phyloP scores from a whole-genome alignment of 2,329 filamentous ascomycete genomes.

The Calonectria pauciramosa region DNA sequence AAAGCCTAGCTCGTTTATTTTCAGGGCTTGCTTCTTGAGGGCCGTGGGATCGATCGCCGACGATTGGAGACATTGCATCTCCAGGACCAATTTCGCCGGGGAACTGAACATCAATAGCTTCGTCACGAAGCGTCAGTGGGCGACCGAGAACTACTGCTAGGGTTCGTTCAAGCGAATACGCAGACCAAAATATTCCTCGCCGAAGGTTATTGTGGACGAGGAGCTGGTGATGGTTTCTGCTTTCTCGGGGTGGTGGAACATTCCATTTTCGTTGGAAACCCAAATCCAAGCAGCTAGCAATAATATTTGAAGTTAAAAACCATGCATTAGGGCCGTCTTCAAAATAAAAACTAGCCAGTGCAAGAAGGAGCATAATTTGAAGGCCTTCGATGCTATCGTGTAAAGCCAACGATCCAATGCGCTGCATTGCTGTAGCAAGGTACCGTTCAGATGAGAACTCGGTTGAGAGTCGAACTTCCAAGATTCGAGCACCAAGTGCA shows the following conservation, averaged over 20 bases:
- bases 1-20: conserved; percentile 2
- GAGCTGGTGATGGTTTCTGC: neutral
- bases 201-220: conserved; percentile 14
- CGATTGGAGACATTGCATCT: neutral
- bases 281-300: conserved; percentile 33
- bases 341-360: conserved; percentile 29
- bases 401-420: conserved; percentile 21
- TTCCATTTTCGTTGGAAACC: conserved; percentile 29
- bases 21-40: neutral
- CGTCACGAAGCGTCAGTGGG: conserved; percentile 30
- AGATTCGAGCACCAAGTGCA: conserved; percentile 26
- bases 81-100: conserved; percentile 22
- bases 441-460: conserved; percentile 19
- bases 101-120: conserved; percentile 34
- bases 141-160: conserved; percentile 32
- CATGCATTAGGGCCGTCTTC: conserved; percentile 32
- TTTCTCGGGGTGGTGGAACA: neutral
- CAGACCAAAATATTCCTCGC: conserved; percentile 33
- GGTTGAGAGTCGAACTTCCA: conserved; percentile 18
- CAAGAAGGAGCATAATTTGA: conserved; percentile 32
- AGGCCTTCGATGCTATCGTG: conserved; percentile 33
- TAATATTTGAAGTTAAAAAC: conserved; percentile 32
- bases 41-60: neutral
- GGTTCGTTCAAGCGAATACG: conserved; percentile 32
- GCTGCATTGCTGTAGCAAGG: conserved; percentile 30